These are phyloP conservation scores for Lactifluus pinguis DNA, from an alignment of 768 basidiomycete species.

Conservation along the genomic window DNA sequence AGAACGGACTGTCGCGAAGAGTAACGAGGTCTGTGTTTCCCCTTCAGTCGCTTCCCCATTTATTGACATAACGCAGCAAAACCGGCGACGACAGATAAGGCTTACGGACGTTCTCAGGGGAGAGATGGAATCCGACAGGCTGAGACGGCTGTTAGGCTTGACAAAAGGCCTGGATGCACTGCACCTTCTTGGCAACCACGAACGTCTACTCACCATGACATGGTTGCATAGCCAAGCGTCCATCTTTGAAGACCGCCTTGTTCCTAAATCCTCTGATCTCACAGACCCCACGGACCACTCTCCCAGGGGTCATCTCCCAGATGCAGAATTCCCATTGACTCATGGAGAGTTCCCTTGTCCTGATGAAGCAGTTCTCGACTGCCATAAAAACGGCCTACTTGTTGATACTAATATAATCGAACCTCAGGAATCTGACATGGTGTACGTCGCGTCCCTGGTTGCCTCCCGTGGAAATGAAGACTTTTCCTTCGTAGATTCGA, in stretches of 20 bases:
- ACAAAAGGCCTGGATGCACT: slow-evolving; percentile 19
- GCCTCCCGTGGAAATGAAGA: not conserved
- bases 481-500: not conserved
- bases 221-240: slow-evolving; percentile 21
- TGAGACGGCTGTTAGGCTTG: slow-evolving; percentile 40
- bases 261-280: not conserved
- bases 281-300: not conserved
- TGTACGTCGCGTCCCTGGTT: slow-evolving; percentile 1
- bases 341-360: not conserved
- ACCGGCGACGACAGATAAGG: slow-evolving; percentile 45
- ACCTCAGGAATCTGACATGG: slow-evolving; percentile 1
- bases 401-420: not conserved
- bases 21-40: slow-evolving; percentile 46
- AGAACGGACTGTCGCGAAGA: slow-evolving; percentile 57
- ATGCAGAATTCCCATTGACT: not conserved
- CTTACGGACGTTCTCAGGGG: slow-evolving; percentile 43
- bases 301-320: not conserved
- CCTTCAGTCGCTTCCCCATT: not conserved
- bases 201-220: slow-evolving; percentile 27
- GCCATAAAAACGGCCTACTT: not conserved
- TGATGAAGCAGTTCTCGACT: not conserved
- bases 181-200: slow-evolving; percentile 10
- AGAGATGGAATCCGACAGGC: slow-evolving; percentile 48
- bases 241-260: not conserved
- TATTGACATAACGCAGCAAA: slow-evolving; percentile 32